Evolutionary conservation across 192 early-diverging fungal genomes (phyloP).

Genomic region (Linnemannia exigua): DNA sequence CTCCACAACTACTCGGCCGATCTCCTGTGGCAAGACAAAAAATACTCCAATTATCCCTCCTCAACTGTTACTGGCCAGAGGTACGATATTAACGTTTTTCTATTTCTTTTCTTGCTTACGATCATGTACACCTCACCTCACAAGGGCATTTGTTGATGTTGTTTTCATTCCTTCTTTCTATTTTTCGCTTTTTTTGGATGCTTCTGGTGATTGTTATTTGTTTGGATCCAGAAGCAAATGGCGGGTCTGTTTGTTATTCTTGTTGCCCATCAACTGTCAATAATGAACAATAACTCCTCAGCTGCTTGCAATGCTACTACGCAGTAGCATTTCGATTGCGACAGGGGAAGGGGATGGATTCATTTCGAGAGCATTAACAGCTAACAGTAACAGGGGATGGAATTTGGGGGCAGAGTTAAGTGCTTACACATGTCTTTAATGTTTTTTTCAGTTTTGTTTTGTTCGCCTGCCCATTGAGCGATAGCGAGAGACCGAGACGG

Average conservation of each 20-base stretch:
- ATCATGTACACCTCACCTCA: not conserved
- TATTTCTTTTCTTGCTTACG: not conserved
- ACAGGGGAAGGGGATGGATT: not conserved
- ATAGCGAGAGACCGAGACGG: not conserved
- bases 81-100: not conserved
- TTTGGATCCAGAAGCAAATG: not conserved
- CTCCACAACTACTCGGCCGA: not conserved
- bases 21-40: not conserved
- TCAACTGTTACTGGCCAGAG: not conserved
- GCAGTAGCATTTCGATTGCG: not conserved
- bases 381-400: not conserved
- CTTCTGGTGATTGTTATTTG: not conserved
- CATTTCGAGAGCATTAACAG: not conserved
- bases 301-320: constrained; percentile 3
- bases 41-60: not conserved
- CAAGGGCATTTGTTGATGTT: not conserved
- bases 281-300: not conserved
- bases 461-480: not conserved
- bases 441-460: too few species aligned
- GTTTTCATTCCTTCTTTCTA: not conserved
- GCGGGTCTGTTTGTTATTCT: not conserved
- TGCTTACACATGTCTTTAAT: constrained; percentile 2
- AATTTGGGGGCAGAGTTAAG: not conserved
- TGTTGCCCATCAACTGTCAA: not conserved
- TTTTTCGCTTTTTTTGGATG: not conserved